Conservation (phyloP, 2,329 filamentous ascomycete species). For the Sodiomyces alkalinus region DNA sequence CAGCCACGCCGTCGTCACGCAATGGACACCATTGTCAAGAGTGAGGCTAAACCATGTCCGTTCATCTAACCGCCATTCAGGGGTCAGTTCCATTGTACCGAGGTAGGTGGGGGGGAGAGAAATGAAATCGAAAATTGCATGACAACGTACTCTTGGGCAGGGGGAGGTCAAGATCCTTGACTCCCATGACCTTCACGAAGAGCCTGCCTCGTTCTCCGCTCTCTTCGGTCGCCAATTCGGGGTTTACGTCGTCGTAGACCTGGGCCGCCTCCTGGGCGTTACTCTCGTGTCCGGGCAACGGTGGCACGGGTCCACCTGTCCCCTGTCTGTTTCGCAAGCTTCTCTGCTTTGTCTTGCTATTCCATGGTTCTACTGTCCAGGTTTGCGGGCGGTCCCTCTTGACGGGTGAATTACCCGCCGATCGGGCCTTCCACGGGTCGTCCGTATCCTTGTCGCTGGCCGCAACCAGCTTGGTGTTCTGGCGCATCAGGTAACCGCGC, state of each 20-base stretch:
- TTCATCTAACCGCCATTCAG: too few species aligned
- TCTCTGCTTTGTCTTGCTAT: constrained; percentile 56
- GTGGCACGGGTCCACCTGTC: constrained; percentile 52
- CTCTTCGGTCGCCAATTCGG: constrained; percentile 50
- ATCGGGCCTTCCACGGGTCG: constrained; percentile 37
- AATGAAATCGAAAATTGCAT: too few species aligned
- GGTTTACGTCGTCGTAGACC: constrained; percentile 49
- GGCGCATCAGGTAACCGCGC: constrained; percentile 97
- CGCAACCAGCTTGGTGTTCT: constrained; percentile 93
- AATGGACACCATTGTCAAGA: constrained; percentile 95
- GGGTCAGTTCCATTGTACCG: constrained; percentile 6
- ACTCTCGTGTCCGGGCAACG: constrained; percentile 77
- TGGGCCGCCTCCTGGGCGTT: constrained; percentile 53
- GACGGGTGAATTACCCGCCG: constrained; percentile 51
- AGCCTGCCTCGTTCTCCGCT: constrained; percentile 76
- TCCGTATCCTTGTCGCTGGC: constrained; percentile 65
- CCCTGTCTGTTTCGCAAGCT: constrained; percentile 43
- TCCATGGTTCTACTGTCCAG: constrained; percentile 97
- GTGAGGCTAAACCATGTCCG: constrained; percentile 90
- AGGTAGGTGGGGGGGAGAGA: too few species aligned
- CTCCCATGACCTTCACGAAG: constrained; percentile 97
- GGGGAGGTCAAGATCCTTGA: constrained; percentile 88
- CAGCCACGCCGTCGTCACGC: constrained; percentile 90
- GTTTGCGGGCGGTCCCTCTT: constrained; percentile 75
- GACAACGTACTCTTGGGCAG: constrained; percentile 67